A percentile compares a stretch with the other conserved stretches of the same genome.
These are phyloP conservation scores for Clarireedia sp. DNA, from an alignment of 2,329 filamentous ascomycete species.

Conservation along the genomic window DNA sequence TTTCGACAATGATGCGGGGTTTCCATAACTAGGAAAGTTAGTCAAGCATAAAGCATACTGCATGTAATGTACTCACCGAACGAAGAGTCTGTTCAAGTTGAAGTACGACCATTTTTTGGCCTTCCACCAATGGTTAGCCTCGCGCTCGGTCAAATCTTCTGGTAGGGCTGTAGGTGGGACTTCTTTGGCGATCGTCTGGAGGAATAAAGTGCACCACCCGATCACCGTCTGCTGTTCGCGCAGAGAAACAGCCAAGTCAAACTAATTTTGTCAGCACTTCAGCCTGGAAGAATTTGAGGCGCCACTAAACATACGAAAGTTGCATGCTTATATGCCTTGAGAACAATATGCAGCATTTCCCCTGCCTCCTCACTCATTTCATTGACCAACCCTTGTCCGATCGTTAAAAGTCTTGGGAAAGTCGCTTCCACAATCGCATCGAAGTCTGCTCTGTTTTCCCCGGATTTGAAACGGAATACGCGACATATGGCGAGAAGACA, in stretches of 20 bases:
- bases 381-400: conserved; percentile 81
- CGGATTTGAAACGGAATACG: conserved; percentile 85
- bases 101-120: conserved; percentile 99
- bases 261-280: conserved; percentile 44
- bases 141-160: conserved; percentile 75
- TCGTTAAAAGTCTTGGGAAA: conserved; percentile 78
- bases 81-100: conserved; percentile 91
- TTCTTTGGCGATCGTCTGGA: conserved; percentile 79
- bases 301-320: conserved; percentile 65
- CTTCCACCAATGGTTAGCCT: conserved; percentile 98
- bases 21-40: conserved; percentile 64
- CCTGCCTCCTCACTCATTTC: conserved; percentile 91
- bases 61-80: conserved; percentile 51
- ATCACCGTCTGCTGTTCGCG: conserved; percentile 78
- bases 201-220: conserved; percentile 92
- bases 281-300: conserved; percentile 6
- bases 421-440: conserved; percentile 88
- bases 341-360: conserved; percentile 89
- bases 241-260: conserved; percentile 74
- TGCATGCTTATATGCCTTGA: conserved; percentile 97
- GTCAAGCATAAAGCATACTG: background rate
- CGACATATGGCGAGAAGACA: conserved; percentile 91
- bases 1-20: conserved; percentile 66
- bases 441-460: conserved; percentile 76
- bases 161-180: conserved; percentile 71